phyloP scores from a whole-genome alignment of 441 rosid species.

The Mallotus japonicus region DNA sequence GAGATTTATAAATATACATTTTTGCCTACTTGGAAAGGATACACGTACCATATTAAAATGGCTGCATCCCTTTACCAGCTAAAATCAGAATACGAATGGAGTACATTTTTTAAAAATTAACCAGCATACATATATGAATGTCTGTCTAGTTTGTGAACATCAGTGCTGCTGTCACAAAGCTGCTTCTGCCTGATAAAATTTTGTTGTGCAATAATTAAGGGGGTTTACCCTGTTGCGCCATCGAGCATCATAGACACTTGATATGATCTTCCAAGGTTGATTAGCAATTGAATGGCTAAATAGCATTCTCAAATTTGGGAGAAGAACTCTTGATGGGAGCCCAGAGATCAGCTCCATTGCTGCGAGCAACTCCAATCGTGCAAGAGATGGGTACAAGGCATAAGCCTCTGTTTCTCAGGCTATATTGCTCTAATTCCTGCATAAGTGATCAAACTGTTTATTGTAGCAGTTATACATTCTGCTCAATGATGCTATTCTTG shows the following conservation, averaged over 20 bases:
- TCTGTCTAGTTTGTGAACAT: no score
- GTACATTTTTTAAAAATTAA: not conserved
- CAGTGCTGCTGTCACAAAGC: not conserved
- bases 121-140: not conserved
- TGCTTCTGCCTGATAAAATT: conserved; percentile 21
- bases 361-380: conserved; percentile 68
- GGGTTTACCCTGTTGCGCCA: conserved; percentile 1
- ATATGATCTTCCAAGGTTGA: not conserved
- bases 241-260: not conserved
- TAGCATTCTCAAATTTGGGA: conserved; percentile 45
- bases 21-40: conserved; percentile 18
- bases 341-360: conserved; percentile 97
- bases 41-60: not conserved
- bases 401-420: conserved; percentile 70
- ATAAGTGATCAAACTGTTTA: not conserved
- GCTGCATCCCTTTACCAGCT: conserved; percentile 19
- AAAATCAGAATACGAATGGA: conserved; percentile 16
- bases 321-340: conserved; percentile 81
- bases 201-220: not conserved
- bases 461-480: not conserved
- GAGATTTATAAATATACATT: conserved; percentile 24
- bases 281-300: conserved; percentile 21
- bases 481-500: not conserved
- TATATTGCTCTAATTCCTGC: conserved; percentile 55
- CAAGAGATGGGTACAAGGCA: conserved; percentile 76